A percentile compares a stretch with the other conserved stretches of the same genome.
These are phyloP conservation scores for Aspergillus novoparasiticus DNA, from an alignment of 2,329 filamentous ascomycete genomes.

Conservation along the genomic window DNA sequence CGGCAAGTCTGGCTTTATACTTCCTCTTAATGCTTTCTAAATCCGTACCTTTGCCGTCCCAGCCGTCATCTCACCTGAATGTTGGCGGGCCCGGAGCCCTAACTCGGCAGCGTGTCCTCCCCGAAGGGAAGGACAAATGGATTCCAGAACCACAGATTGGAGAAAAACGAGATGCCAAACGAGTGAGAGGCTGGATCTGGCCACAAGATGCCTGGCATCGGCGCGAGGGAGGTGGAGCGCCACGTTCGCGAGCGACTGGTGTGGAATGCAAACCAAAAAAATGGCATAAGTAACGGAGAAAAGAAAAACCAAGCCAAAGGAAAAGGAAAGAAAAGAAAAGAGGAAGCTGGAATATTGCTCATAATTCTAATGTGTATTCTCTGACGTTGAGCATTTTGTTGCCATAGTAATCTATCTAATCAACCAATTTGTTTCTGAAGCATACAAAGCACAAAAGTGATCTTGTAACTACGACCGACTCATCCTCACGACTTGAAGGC, in stretches of 20 bases:
- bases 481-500: neutral
- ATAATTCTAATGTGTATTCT: constrained; percentile 4
- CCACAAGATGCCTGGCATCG: constrained; percentile 63
- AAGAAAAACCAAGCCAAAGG: neutral
- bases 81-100: constrained; percentile 61
- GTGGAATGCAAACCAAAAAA: constrained; percentile 31
- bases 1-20: constrained; percentile 62
- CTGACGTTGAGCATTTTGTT: neutral
- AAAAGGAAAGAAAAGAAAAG: neutral
- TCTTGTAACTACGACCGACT: neutral
- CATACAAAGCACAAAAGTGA: neutral
- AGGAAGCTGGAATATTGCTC: neutral
- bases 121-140: constrained; percentile 61
- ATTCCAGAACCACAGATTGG: constrained; percentile 62
- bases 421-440: constrained; percentile 1
- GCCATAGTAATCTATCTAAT: constrained; percentile 4
- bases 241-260: constrained; percentile 27
- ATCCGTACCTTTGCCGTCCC: constrained; percentile 59
- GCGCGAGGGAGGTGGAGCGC: constrained; percentile 51
- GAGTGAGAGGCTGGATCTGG: constrained; percentile 63
- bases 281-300: constrained; percentile 37
- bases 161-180: constrained; percentile 64
- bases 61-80: constrained; percentile 61
- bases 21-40: constrained; percentile 68
- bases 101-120: constrained; percentile 57